phyloP scores from a whole-genome alignment of 2,329 filamentous ascomycete species.

The Apiospora arundinis region DNA sequence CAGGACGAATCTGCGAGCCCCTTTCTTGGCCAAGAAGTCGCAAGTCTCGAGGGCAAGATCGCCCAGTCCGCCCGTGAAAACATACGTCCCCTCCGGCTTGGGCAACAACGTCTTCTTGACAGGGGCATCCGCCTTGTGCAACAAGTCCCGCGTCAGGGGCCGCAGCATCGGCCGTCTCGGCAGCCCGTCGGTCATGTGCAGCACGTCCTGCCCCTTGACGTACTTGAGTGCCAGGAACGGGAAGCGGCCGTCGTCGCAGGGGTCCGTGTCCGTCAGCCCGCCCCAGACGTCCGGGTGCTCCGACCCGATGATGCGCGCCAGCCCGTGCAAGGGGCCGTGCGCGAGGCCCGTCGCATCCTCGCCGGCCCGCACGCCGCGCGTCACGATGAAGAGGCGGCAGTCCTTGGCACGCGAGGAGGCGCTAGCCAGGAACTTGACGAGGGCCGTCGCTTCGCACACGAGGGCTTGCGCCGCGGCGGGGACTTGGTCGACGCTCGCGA shows the following conservation, averaged over 20 bases:
- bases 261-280: slow-evolving; percentile 37
- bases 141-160: slow-evolving; percentile 15
- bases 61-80: slow-evolving; percentile 48
- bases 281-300: slow-evolving; percentile 47
- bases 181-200: slow-evolving; percentile 47
- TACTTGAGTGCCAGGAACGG: slow-evolving; percentile 46
- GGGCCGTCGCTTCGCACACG: neutral
- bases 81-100: slow-evolving; percentile 46
- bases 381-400: slow-evolving; percentile 22
- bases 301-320: slow-evolving; percentile 44
- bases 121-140: neutral
- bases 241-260: slow-evolving; percentile 36
- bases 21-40: slow-evolving; percentile 46
- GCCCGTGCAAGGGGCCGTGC: slow-evolving; percentile 43
- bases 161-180: slow-evolving; percentile 36
- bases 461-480: too few species aligned
- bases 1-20: slow-evolving; percentile 48
- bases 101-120: slow-evolving; percentile 29
- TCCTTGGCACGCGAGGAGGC: too few species aligned
- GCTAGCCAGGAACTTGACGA: slow-evolving; percentile 19
- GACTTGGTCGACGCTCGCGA: too few species aligned
- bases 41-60: slow-evolving; percentile 46
- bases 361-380: neutral
- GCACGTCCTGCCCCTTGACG: slow-evolving; percentile 43
- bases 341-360: slow-evolving; percentile 38